Evolutionary conservation across 78 protist species (phyloP).

Genomic region (slime mould (Dictyostelium discoideum)): dicty_2.7 NC_007090.3:514501-515000

Average conservation of each 20-base stretch:
- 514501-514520: not conserved
- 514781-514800: not conserved
- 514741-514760: not conserved
- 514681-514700: not conserved
- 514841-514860: slow-evolving; percentile 34
- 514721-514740: not conserved
- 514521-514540: not conserved
- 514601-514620: not conserved
- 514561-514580: not conserved
- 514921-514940: slow-evolving; percentile 81
- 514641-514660: not conserved
- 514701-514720: not conserved
- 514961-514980: not conserved
- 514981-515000: not conserved
- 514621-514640: not conserved
- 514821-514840: not conserved
- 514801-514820: not conserved
- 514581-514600: not conserved
- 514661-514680: not conserved
- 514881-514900: slow-evolving; percentile 60
- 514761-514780: not conserved
- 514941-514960: slow-evolving; percentile 33
- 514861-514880: slow-evolving; percentile 34
- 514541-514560: not conserved
- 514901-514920: slow-evolving; percentile 70